Conservation (phyloP, 768 basidiomycete genomes). For the Punctularia strigosozonata region DNA sequence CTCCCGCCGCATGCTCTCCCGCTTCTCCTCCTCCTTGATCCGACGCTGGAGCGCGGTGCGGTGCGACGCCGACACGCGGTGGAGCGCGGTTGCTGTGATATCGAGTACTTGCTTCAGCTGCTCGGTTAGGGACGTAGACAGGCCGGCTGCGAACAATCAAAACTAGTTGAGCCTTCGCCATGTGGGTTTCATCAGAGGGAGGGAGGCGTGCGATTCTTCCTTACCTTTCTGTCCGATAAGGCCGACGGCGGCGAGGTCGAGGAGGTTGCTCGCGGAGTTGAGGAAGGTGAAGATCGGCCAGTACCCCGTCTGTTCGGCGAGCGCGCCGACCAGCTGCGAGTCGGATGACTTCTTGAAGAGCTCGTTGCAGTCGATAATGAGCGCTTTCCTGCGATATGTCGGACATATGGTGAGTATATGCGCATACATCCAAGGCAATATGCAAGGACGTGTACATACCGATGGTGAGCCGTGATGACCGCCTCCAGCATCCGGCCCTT, state of each 20-base stretch:
- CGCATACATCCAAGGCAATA: not conserved
- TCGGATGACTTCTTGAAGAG: slow-evolving; percentile 65
- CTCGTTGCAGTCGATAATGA: slow-evolving; percentile 78
- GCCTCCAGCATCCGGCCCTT: slow-evolving; percentile 49
- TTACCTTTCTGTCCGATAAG: slow-evolving; percentile 91
- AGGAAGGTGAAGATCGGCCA: slow-evolving; percentile 83
- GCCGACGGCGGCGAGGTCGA: slow-evolving; percentile 88
- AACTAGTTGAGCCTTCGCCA: not conserved
- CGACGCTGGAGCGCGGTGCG: slow-evolving; percentile 29
- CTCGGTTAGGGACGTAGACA: slow-evolving; percentile 66
- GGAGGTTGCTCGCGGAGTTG: slow-evolving; percentile 66
- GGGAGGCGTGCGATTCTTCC: slow-evolving; percentile 1
- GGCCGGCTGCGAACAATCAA: slow-evolving; percentile 44
- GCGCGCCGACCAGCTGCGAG: slow-evolving; percentile 44
- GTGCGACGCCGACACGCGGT: slow-evolving; percentile 44
- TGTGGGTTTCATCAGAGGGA: not conserved
- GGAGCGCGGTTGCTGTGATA: slow-evolving; percentile 63
- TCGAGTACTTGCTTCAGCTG: slow-evolving; percentile 80
- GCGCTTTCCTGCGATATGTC: slow-evolving; percentile 37
- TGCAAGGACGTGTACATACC: slow-evolving; percentile 25
- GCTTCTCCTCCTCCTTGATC: slow-evolving; percentile 25
- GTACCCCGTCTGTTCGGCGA: slow-evolving; percentile 81
- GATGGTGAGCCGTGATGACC: slow-evolving; percentile 38
- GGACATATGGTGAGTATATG: not conserved
- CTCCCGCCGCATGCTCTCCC: slow-evolving; percentile 23